Evolutionary conservation across 2,329 filamentous ascomycete genomes (phyloP).

Genomic region (Sporothrix dimorphospora): DNA sequence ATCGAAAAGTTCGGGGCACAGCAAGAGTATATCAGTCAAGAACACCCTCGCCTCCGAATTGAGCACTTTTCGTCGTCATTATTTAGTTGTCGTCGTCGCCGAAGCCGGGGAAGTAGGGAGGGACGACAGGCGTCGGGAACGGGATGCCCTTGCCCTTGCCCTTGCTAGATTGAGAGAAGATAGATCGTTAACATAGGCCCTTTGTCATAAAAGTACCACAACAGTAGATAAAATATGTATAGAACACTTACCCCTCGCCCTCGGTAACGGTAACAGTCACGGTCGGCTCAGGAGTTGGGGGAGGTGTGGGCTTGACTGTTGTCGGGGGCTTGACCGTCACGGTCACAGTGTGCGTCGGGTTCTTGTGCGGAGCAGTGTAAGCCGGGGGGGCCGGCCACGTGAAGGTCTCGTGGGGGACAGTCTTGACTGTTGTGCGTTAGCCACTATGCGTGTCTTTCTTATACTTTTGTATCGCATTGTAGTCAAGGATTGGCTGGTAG

Average conservation of each 20-base stretch:
- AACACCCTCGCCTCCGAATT: neutral
- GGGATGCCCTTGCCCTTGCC: slow-evolving; percentile 11
- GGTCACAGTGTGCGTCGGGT: slow-evolving; percentile 24
- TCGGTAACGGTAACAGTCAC: slow-evolving; percentile 24
- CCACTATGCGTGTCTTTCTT: neutral
- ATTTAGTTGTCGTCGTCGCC: slow-evolving; percentile 26
- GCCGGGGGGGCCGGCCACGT: neutral
- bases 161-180: neutral
- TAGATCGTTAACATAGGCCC: neutral
- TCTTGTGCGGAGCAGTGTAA: neutral
- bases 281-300: slow-evolving; percentile 12
- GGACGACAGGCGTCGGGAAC: neutral
- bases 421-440: neutral
- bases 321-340: slow-evolving; percentile 23
- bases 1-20: no score
- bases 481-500: neutral
- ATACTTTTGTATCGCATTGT: neutral
- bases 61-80: neutral
- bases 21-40: slow-evolving; percentile 11
- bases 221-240: neutral
- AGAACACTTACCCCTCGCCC: slow-evolving; percentile 5
- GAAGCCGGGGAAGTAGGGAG: slow-evolving; percentile 9
- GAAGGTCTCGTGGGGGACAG: slow-evolving; percentile 8
- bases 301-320: slow-evolving; percentile 5
- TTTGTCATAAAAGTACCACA: neutral